Conservation (phyloP, 805 yeast genomes). For the Teunomyces funiuensis region DNA sequence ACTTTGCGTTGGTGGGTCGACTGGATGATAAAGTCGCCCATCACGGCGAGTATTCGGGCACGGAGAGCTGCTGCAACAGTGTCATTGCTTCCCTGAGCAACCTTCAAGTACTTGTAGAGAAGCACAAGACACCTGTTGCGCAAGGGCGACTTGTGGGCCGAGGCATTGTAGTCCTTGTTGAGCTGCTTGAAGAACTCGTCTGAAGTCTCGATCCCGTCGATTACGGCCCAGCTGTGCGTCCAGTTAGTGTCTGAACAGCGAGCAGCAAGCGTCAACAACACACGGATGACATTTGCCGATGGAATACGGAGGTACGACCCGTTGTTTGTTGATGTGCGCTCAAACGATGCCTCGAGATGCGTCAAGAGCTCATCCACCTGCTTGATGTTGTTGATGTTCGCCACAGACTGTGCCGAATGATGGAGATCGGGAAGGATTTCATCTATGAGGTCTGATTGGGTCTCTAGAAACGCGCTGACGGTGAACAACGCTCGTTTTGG, state of each 20-base stretch:
- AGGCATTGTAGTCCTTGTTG: conserved; percentile 18
- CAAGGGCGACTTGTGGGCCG: conserved; percentile 20
- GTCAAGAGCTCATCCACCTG: conserved; percentile 30
- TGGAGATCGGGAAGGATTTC: conserved; percentile 21
- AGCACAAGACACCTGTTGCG: conserved; percentile 18
- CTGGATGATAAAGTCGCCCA: conserved; percentile 13
- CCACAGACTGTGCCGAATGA: conserved; percentile 5
- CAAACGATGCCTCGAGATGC: conserved; percentile 22
- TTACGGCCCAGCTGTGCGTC: conserved; percentile 17
- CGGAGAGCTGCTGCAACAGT: conserved; percentile 7
- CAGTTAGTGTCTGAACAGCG: conserved; percentile 27
- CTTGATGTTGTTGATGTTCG: conserved; percentile 26
- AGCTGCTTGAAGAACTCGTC: conserved; percentile 20
- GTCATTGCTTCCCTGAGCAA: conserved; percentile 1
- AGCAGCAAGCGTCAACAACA: conserved; percentile 33
- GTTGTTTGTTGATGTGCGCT: not conserved
- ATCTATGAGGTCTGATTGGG: conserved; percentile 21
- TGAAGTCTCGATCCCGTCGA: conserved; percentile 21
- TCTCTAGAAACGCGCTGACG: conserved; percentile 11
- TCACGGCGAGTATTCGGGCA: conserved; percentile 5
- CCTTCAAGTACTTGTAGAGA: conserved; percentile 12
- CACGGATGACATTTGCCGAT: conserved; percentile 23
- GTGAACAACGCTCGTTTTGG: not conserved
- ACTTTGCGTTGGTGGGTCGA: conserved; percentile 4
- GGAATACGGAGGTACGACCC: conserved; percentile 20